Evolutionary conservation across 2,329 filamentous ascomycete genomes (phyloP), one percentile per base, ranked within the genome.

Genomic region (Rhynchosporium graminicola): DNA sequence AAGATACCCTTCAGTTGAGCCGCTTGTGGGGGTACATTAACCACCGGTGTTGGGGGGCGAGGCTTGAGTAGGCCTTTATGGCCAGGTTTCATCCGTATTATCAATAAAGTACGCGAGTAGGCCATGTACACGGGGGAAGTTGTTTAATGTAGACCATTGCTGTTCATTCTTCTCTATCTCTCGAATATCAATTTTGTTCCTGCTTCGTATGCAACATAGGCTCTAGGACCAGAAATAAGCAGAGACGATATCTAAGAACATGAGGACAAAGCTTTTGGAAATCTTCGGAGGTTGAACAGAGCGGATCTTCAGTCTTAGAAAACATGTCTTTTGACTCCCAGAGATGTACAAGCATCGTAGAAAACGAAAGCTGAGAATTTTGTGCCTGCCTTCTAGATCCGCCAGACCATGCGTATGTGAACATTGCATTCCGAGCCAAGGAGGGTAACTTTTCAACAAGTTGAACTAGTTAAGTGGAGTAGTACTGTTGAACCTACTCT

Each of bases 401-500:
- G 12, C 29, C 15, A 33, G 31, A 52, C 13, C 31, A 52, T 31
- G 38, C 48, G 48, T 38, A 12, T 52, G 43, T 58, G 20, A 12
- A 31, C 20, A n/a, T 3, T 38, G 29, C 31, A 15, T 38, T 15
- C 52, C 42, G 42, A 52, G 48, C 56, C 33, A 50, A 58, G 45
- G 31, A 58, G 47, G 50, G 38, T 12, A 28, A 15, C 28, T 38
- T 58, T 58, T 8, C 6, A 36, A 36, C 33, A 33, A 9, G 33
- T 42, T 15, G 36, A n/a, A 8, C n/a, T 31, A 12, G 29, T 9
- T 50, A 20, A 31, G 45, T 26, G 43, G 38, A 50, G 56, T 58
- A 58, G 56, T 58, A 47, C 56, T 58, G 56, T 58, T 33, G 33
- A 36, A 40, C 59, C 59, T 55, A 60, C 59, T 40, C n/a, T 47